Conservation (phyloP, 2,329 filamentous ascomycete genomes). For the Lachnellula suecica region DNA sequence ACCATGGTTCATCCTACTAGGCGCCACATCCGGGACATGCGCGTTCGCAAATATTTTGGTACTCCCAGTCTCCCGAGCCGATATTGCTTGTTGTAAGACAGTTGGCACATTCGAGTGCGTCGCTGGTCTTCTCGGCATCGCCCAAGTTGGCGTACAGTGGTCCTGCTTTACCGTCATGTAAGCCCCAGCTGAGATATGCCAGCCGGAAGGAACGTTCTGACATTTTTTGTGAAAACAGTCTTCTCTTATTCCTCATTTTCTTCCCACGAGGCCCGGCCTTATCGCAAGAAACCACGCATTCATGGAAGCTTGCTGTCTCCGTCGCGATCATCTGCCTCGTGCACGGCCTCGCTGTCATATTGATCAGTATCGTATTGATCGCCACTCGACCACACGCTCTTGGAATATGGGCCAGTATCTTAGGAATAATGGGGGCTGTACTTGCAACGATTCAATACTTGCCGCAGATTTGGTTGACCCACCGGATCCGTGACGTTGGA, state of each 20-base stretch:
- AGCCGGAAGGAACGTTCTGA: not conserved
- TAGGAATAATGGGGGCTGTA: constrained; percentile 75
- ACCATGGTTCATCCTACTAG: constrained; percentile 92
- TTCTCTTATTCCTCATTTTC: constrained; percentile 92
- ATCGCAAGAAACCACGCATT: constrained; percentile 50
- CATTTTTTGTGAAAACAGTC: constrained; percentile 49
- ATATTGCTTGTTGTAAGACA: constrained; percentile 83
- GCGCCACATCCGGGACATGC: constrained; percentile 83
- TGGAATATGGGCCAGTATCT: constrained; percentile 77
- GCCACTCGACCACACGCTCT: constrained; percentile 62
- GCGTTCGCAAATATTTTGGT: constrained; percentile 91
- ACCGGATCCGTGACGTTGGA: constrained; percentile 78
- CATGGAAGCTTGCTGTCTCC: constrained; percentile 75
- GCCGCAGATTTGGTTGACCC: constrained; percentile 93
- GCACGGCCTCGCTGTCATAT: constrained; percentile 70
- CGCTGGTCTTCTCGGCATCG: constrained; percentile 82
- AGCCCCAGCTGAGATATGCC: constrained; percentile 32
- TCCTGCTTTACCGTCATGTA: constrained; percentile 90
- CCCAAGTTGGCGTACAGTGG: constrained; percentile 91
- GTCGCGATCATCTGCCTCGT: constrained; percentile 72
- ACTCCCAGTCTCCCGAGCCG: constrained; percentile 76
- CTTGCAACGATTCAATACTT: constrained; percentile 90
- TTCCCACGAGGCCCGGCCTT: constrained; percentile 66
- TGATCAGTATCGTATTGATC: constrained; percentile 68
- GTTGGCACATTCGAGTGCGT: constrained; percentile 81